Percentiles rank a stretch among this genome's conserved stretches.
phyloP scores from a whole-genome alignment of 2,329 filamentous ascomycete genomes.

The Fusarium devonianum region DNA sequence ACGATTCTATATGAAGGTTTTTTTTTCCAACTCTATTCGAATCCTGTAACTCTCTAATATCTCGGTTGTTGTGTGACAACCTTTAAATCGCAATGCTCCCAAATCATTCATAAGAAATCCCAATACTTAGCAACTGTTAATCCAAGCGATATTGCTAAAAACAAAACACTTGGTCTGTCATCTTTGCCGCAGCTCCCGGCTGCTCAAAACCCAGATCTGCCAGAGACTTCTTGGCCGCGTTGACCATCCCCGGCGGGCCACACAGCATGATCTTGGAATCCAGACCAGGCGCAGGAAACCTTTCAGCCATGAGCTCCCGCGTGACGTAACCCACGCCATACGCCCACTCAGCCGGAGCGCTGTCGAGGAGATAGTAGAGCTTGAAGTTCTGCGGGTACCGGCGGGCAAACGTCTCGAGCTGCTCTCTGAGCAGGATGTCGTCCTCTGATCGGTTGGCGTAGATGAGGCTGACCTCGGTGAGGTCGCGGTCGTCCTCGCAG shows the following conservation, averaged over 20 bases:
- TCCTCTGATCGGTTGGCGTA: slow-evolving; percentile 66
- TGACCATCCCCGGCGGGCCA: slow-evolving; percentile 67
- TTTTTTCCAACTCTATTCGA: too few relatives aligned
- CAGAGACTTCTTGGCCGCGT: slow-evolving; percentile 61
- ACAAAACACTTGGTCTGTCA: slow-evolving; percentile 62
- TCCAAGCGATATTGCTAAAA: slow-evolving; percentile 48
- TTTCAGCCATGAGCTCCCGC: slow-evolving; percentile 56
- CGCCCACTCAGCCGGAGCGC: slow-evolving; percentile 55
- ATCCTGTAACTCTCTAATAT: too few relatives aligned
- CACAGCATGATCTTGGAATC: slow-evolving; percentile 65
- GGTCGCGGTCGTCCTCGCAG: slow-evolving; percentile 65
- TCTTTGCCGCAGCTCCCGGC: slow-evolving; percentile 58
- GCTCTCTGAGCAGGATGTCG: slow-evolving; percentile 64
- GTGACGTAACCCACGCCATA: slow-evolving; percentile 60
- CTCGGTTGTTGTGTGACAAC: too few relatives aligned
- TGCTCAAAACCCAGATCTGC: slow-evolving; percentile 58
- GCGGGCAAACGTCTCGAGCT: slow-evolving; percentile 62
- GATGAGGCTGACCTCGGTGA: slow-evolving; percentile 62
- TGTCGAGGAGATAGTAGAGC: slow-evolving; percentile 62
- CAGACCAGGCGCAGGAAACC: slow-evolving; percentile 53
- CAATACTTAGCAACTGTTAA: too few relatives aligned
- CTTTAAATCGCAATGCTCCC: too few relatives aligned
- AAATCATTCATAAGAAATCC: too few relatives aligned
- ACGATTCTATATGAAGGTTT: too few relatives aligned
- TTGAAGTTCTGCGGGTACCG: slow-evolving; percentile 61